phyloP scores from a whole-genome alignment of 192 early-diverging fungal species.

The Coemansia reversa region DNA sequence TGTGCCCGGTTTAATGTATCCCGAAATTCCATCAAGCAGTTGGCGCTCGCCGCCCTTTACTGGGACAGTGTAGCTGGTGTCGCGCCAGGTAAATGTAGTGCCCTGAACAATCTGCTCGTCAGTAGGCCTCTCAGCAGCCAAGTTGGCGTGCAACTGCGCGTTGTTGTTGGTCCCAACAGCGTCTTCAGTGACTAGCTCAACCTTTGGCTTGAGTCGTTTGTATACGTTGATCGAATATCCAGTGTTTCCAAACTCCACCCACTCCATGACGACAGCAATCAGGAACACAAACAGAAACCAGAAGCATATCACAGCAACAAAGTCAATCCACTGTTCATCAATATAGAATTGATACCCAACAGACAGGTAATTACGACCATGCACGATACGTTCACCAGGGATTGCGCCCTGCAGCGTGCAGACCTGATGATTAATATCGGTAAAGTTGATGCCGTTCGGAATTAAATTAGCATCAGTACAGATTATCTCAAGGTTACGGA shows the following conservation, averaged over 20 bases:
- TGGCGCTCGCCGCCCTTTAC: conserved; percentile 57
- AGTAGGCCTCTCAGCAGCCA: conserved; percentile 17
- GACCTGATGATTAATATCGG: conserved; percentile 52
- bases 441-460: conserved; percentile 56
- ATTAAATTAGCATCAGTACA: conserved; percentile 41
- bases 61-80: conserved; percentile 59
- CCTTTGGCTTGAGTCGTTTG: conserved; percentile 45
- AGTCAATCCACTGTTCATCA: conserved; percentile 60
- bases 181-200: conserved; percentile 15
- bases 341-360: conserved; percentile 59
- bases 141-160: conserved; percentile 7
- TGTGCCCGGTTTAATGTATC: conserved; percentile 72
- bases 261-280: conserved; percentile 58
- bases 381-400: conserved; percentile 58
- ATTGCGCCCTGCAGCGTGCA: conserved; percentile 67
- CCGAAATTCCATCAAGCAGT: conserved; percentile 65
- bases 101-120: conserved; percentile 55
- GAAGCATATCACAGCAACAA: conserved; percentile 57
- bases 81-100: conserved; percentile 66
- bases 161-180: conserved; percentile 15
- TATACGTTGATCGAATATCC: conserved; percentile 57
- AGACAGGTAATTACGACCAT: conserved; percentile 62
- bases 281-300: conserved; percentile 37
- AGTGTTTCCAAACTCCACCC: conserved; percentile 60
- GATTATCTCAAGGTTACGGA: conserved; percentile 36